Base-by-base conservation (phyloP, 2,329 filamentous ascomycete genomes). In the Septoria linicola region DNA sequence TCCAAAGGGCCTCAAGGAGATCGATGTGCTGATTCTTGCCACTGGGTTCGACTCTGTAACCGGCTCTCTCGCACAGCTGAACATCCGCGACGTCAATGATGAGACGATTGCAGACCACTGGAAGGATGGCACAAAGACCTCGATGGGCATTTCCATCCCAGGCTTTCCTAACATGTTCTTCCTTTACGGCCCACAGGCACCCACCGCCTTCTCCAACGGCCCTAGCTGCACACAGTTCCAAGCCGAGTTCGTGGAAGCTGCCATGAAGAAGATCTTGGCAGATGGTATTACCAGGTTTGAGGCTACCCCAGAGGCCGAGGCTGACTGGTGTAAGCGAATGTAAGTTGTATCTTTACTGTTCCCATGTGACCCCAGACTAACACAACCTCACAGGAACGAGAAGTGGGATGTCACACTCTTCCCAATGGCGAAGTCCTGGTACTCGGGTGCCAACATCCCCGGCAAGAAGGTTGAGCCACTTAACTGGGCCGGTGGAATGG, bases 131-230 rank as follows among this genome's bases (percentile, higher is more conserved):
- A 68, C 68, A 1, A 68, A 68, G 44, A 72, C 70, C 0, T 72
- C 71, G 25, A 67, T 76, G 37, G 73, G 73, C 10, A 66, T 68
- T 16, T 57, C 64, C 1, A 61, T 65, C 13, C 55, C 60, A 0
- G 60, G 60, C 23, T 66, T 63, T 50, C 66, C 66, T 1, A 74
- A 73, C 55, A 68, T 72, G 62, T 73, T 74, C 64, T 66, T 64
- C 60, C 61, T 74, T 10, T 76, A 76, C 57, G 73, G 73, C 2
- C 68, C 73, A 3, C 74, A 76, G 50, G 73, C 71, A 0, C 73
- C 73, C 0, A 76, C 73, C 0, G 73, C 73, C 2, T 74, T 75
- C 59, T 69, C 66, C 46, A 76, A 76, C 43, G 73, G 73, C 0
- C 73, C 73, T 2, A 72, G 66, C 23, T 75, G 72, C 54, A 64